Conservation (phyloP, 1,284 basidiomycete species). For the Coriolopsis trogii region DNA sequence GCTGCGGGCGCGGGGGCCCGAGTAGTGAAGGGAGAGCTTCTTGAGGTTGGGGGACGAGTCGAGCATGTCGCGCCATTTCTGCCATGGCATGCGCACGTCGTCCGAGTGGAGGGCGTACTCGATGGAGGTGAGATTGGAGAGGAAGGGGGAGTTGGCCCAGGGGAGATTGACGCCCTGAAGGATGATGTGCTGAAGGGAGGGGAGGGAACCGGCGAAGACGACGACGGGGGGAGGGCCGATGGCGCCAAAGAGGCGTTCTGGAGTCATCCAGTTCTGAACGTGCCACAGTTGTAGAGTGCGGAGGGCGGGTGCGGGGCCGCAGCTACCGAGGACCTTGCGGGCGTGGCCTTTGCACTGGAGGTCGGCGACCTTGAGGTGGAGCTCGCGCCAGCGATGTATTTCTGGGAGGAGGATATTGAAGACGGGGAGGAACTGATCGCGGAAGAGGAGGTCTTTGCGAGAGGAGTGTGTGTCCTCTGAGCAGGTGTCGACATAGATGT, state of each 20-base stretch:
- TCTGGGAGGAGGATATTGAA: conserved; percentile 52
- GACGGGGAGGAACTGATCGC: conserved; percentile 44
- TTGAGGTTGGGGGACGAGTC: conserved; percentile 47
- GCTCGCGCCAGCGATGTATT: conserved; percentile 55
- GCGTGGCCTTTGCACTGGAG: conserved; percentile 56
- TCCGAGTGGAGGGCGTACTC: conserved; percentile 64
- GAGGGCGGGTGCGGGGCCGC: conserved; percentile 52
- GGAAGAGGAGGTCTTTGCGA: conserved; percentile 49
- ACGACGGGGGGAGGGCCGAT: conserved; percentile 59
- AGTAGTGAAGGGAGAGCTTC: conserved; percentile 56
- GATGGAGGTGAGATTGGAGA: conserved; percentile 49
- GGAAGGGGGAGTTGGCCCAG: conserved; percentile 56
- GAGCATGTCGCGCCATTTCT: conserved; percentile 55
- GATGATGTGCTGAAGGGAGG: conserved; percentile 52
- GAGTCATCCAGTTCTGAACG: conserved; percentile 56
- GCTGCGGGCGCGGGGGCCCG: conserved; percentile 49
- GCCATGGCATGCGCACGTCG: conserved; percentile 55
- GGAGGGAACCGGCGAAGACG: conserved; percentile 53
- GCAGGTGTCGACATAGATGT: conserved; percentile 61
- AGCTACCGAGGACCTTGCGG: conserved; percentile 49
- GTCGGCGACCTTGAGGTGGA: conserved; percentile 60
- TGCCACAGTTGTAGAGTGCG: conserved; percentile 65
- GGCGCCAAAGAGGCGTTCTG: conserved; percentile 46
- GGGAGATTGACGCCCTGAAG: conserved; percentile 67
- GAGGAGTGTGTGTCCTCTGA: conserved; percentile 45